Evolutionary conservation across 345 rosid genomes (phyloP).

Genomic region (Salix purpurea): DNA sequence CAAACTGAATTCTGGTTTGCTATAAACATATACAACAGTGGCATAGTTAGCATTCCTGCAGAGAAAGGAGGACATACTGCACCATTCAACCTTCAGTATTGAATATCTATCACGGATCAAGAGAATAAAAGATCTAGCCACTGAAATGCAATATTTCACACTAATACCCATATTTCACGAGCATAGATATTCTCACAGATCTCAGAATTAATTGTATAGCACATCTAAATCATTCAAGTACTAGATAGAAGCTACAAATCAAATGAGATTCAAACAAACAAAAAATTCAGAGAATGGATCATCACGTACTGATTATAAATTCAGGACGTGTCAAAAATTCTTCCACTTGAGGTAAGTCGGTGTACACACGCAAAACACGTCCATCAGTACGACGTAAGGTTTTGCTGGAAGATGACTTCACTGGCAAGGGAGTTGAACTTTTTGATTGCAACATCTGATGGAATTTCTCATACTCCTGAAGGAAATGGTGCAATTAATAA

Average conservation of each 20-base stretch:
- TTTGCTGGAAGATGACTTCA: slow-evolving; percentile 30
- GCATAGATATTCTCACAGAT: not conserved
- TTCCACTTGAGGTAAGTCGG: slow-evolving; percentile 87
- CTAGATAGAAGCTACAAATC: not conserved
- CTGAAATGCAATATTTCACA: not conserved
- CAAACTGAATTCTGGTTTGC: not conserved
- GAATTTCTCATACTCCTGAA: slow-evolving; percentile 72
- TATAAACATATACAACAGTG: not conserved
- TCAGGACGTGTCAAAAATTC: slow-evolving; percentile 78
- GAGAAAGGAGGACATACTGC: not conserved
- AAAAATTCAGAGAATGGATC: not conserved
- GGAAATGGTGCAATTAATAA: slow-evolving; percentile 11
- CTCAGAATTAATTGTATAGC: not conserved
- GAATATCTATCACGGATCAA: not conserved
- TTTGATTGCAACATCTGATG: slow-evolving; percentile 36
- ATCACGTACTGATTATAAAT: slow-evolving; percentile 68
- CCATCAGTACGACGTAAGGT: slow-evolving; percentile 43
- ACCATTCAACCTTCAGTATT: not conserved
- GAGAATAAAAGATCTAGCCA: not conserved
- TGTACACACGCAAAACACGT: slow-evolving; percentile 55
- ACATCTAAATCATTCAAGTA: not conserved
- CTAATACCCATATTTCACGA: not conserved
- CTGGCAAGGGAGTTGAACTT: slow-evolving; percentile 31
- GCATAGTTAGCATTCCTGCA: not conserved
- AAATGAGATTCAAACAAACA: not conserved